A percentile compares a stretch with the other conserved stretches of the same genome.
Conservation (phyloP, 1,139 yeast species). For the Nakaseomyces sp. region DNA sequence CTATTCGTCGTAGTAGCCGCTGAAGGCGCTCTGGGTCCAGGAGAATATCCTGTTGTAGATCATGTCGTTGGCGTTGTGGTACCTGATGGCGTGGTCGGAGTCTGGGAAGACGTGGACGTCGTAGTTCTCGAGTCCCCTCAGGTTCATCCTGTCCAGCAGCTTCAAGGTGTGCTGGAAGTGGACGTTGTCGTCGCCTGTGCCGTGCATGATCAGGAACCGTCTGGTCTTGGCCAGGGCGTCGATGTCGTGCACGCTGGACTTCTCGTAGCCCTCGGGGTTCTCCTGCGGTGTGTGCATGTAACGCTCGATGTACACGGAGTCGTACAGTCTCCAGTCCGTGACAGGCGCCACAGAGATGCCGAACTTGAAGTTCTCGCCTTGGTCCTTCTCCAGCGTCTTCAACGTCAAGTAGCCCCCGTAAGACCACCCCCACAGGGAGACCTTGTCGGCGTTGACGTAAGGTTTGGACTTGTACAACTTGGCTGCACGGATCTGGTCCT, state of each 20-base stretch:
- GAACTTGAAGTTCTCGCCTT: constrained; percentile 50
- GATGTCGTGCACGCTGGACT: constrained; percentile 45
- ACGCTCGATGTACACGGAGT: constrained; percentile 69
- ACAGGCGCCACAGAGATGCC: constrained; percentile 80
- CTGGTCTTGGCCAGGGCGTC: constrained; percentile 39
- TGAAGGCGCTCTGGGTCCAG: constrained; percentile 52
- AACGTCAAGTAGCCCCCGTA: constrained; percentile 74
- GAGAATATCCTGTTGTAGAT: constrained; percentile 55
- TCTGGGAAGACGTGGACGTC: constrained; percentile 74
- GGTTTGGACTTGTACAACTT: constrained; percentile 44
- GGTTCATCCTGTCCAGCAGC: constrained; percentile 52
- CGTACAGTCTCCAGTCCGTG: constrained; percentile 68
- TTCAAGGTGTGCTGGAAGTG: constrained; percentile 67
- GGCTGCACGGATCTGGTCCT: constrained; percentile 65
- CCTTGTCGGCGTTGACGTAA: constrained; percentile 49
- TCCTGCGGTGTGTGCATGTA: constrained; percentile 64
- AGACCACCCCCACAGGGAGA: constrained; percentile 81
- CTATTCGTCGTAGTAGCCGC: constrained; percentile 36
- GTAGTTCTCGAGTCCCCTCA: constrained; percentile 54
- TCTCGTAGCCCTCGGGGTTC: constrained; percentile 48
- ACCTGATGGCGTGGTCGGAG: constrained; percentile 61
- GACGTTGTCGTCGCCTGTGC: constrained; percentile 77
- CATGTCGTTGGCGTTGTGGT: constrained; percentile 60
- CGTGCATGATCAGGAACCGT: constrained; percentile 65
- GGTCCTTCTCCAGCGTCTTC: constrained; percentile 62